Conservation (phyloP, 331 rosid genomes). For the Quercus tomentella region DNA sequence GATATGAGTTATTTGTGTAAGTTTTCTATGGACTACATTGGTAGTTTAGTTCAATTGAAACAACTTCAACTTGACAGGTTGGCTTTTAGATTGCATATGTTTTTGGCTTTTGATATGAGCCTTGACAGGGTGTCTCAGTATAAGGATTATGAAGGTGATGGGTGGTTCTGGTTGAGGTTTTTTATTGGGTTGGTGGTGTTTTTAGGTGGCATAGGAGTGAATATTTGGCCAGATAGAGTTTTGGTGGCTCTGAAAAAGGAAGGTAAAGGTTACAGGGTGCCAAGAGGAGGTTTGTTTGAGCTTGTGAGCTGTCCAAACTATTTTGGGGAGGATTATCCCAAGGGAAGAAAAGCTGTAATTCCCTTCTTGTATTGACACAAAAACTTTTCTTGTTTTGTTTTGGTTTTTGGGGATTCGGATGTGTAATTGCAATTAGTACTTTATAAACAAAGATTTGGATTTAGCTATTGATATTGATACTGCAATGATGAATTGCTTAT, state of each 20-base stretch:
- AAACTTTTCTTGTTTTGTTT: too few species aligned
- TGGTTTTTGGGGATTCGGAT: background rate
- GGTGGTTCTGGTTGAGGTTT: constrained; percentile 50
- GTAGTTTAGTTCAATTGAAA: too few species aligned
- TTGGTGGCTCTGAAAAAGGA: constrained; percentile 50
- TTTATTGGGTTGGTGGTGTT: constrained; percentile 40
- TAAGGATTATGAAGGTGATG: constrained; percentile 25
- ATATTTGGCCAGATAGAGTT: constrained; percentile 62
- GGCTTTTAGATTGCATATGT: too few species aligned
- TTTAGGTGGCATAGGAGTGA: constrained; percentile 50
- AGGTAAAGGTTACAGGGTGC: constrained; percentile 68
- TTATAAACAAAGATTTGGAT: too few species aligned
- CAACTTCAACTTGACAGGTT: too few species aligned
- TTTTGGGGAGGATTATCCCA: constrained; percentile 74
- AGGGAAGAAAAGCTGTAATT: constrained; percentile 54
- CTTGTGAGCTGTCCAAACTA: constrained; percentile 74
- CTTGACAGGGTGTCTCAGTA: constrained; percentile 47
- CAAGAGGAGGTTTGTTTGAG: constrained; percentile 69
- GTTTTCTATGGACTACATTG: too few species aligned
- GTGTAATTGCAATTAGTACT: background rate
- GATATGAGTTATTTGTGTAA: too few species aligned
- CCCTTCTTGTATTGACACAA: constrained; percentile 58
- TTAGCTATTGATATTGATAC: background rate
- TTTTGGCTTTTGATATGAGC: too few species aligned
- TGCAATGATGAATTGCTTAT: background rate